Base-by-base conservation (phyloP, 192 early-diverging fungal species). In the Coemansia furcata region DNA sequence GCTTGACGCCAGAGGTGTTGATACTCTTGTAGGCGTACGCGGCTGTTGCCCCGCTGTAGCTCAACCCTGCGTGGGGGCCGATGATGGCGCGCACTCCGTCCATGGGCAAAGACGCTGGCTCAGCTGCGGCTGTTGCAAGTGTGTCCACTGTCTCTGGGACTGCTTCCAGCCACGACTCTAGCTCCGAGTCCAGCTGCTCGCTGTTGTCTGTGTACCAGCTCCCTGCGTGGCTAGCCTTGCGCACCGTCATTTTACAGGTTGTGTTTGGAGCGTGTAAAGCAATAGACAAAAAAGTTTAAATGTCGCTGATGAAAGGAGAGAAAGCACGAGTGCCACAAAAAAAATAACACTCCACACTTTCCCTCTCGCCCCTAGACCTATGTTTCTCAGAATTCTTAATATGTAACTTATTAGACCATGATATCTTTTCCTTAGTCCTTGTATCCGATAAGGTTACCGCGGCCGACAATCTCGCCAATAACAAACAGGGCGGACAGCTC, bases 41-140 rank as follows among this genome's bases (percentile, higher is more conserved):
- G 0, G 95, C 95, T 6, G 93, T 88, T n/a, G 89, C 88, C 3
- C 95, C 95, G 73, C 90, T 91, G 72, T 95, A 98, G 10, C 89
- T 85, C 64, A 90, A 94, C 10, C 97, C 97, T 0, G 97, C 97
- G 76, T 99, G 97, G 23, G 79, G 79, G 36, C 71, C 79, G 59
- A 82, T 82, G 9, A 83, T 78, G 4, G 80, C 76, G 3, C 76
- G 72, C 26, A 52, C 66, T 35, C 70, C 75, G 7, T 17, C 55
- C 40, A 73, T 43, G 2, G 80, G 72, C 6, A 69, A 54, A 11
- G 43, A 8, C 3, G 47, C 44, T 8, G 75, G 66, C 66, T 60
- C 71, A 4, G 69, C 64, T 44, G 74, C 66, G n/a, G 12, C 17
- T 1, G 26, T 15, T 52, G 29, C 50, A 11, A 52, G n/a, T 2